Evolutionary conservation across 106 monocot genomes (phyloP).

Genomic region (Hemerocallis citrina): DNA sequence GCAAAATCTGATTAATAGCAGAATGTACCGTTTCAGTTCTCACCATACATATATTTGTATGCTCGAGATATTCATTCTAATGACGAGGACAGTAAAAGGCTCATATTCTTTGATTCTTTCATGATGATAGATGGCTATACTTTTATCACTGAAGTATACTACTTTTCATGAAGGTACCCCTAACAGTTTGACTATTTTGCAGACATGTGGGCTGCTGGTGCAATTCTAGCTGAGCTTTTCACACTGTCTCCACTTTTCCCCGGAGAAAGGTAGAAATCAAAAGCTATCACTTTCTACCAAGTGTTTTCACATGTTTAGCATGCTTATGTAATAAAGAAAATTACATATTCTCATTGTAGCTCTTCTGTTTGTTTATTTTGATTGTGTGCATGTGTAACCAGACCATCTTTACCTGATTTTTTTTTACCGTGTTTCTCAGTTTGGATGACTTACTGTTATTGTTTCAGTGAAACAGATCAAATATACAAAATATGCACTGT

Average conservation of each 20-base stretch:
- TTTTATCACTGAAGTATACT: background rate
- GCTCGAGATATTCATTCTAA: background rate
- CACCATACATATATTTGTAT: background rate
- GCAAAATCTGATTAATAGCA: background rate
- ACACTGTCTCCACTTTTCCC: constrained; percentile 78
- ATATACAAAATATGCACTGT: constrained; percentile 73
- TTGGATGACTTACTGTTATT: background rate
- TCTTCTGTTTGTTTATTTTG: too few relatives aligned
- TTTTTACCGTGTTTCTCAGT: background rate
- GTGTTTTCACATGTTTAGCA: too few relatives aligned
- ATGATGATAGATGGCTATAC: too few relatives aligned
- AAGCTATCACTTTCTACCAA: too few relatives aligned
- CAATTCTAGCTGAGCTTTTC: constrained; percentile 89
- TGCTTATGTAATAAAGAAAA: too few relatives aligned
- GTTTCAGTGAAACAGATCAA: constrained; percentile 79
- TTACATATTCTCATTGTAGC: too few relatives aligned
- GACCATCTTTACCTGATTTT: too few relatives aligned
- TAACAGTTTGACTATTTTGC: constrained; percentile 4
- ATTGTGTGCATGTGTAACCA: too few relatives aligned
- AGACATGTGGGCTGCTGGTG: constrained; percentile 97
- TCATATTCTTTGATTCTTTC: background rate
- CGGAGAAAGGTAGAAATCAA: constrained; percentile 63
- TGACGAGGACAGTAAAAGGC: background rate
- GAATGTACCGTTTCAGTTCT: background rate
- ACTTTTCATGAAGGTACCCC: background rate